Evolutionary conservation across 129 eudicot genomes (phyloP).

Genomic region (Arctium minus): DNA sequence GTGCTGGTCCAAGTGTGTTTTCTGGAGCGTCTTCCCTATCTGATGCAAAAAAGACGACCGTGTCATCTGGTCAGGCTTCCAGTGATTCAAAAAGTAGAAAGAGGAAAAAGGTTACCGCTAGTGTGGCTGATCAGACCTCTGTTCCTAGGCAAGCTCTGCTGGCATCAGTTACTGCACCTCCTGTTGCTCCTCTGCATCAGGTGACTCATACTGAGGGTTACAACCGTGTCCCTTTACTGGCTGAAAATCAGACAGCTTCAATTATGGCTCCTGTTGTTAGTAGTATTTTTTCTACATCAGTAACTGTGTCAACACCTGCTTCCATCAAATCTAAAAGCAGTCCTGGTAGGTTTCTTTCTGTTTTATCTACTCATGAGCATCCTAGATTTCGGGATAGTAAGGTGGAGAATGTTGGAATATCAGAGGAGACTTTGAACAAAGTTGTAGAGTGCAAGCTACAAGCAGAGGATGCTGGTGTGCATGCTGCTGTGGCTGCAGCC

Average conservation of each 20-base stretch:
- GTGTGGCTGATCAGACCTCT: conserved; percentile 25
- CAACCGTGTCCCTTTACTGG: conserved; percentile 19
- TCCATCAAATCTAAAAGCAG: conserved; percentile 22
- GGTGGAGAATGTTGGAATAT: conserved; percentile 4
- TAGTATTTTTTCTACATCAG: conserved; percentile 41
- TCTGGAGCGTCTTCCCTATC: conserved; percentile 26
- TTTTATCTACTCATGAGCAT: conserved; percentile 29
- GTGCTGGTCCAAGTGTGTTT: conserved; percentile 28
- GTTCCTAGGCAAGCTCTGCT: conserved; percentile 19
- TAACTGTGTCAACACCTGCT: conserved; percentile 35
- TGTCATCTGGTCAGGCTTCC: conserved; percentile 38
- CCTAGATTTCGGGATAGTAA: conserved; percentile 18
- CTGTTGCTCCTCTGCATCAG: conserved; percentile 10
- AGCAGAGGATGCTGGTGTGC: conserved; percentile 55
- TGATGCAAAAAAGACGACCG: conserved; percentile 27
- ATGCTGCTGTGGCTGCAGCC: conserved; percentile 55
- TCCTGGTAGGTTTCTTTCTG: conserved; percentile 17
- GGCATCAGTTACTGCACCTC: conserved; percentile 23
- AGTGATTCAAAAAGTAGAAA: conserved; percentile 59
- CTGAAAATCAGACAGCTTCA: conserved; percentile 30
- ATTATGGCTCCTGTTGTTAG: conserved; percentile 27
- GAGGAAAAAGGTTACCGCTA: conserved; percentile 58
- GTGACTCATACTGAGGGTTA: conserved; percentile 9
- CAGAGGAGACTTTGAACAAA: conserved; percentile 35
- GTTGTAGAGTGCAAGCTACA: conserved; percentile 62